These are phyloP conservation scores for Populus simonii DNA, from an alignment of 345 rosid genomes.

Conservation along the genomic window DNA sequence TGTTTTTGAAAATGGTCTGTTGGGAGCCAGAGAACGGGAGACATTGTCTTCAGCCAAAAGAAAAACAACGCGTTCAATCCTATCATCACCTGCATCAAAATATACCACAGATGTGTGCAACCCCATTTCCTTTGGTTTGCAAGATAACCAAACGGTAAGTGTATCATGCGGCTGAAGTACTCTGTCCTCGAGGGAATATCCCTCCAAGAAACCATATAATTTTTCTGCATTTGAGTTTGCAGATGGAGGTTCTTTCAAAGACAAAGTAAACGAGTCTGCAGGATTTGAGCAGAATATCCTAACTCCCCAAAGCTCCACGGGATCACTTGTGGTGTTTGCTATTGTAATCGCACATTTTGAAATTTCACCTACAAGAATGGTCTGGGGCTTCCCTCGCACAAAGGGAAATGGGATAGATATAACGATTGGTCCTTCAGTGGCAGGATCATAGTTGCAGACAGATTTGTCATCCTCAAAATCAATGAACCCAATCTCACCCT, in stretches of 20 bases:
- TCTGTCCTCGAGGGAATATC: slow-evolving; percentile 61
- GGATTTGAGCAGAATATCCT: slow-evolving; percentile 68
- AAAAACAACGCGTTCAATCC: slow-evolving; percentile 58
- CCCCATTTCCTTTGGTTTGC: slow-evolving; percentile 65
- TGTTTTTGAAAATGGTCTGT: slow-evolving; percentile 47
- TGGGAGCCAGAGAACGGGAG: slow-evolving; percentile 50
- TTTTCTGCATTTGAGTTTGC: slow-evolving; percentile 24
- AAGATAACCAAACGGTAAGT: slow-evolving; percentile 64
- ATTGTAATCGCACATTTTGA: slow-evolving; percentile 49
- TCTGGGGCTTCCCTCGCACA: slow-evolving; percentile 55
- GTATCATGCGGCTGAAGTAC: slow-evolving; percentile 61
- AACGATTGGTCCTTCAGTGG: slow-evolving; percentile 48
- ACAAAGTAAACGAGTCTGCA: slow-evolving; percentile 54
- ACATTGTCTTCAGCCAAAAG: slow-evolving; percentile 74
- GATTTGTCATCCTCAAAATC: slow-evolving; percentile 60
- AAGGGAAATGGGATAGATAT: slow-evolving; percentile 73
- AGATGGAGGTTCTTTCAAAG: slow-evolving; percentile 58
- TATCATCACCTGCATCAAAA: slow-evolving; percentile 50
- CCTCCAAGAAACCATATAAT: slow-evolving; percentile 38
- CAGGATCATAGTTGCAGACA: slow-evolving; percentile 37
- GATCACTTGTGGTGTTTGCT: slow-evolving; percentile 49
- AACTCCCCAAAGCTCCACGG: slow-evolving; percentile 62
- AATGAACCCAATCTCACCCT: slow-evolving; percentile 63
- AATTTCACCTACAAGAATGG: slow-evolving; percentile 49
- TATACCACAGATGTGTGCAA: slow-evolving; percentile 62